Evolutionary conservation across 768 basidiomycete species (phyloP), one percentile per base, ranked within the genome.

Genomic region (Hygrophoropsis aurantiaca): DNA sequence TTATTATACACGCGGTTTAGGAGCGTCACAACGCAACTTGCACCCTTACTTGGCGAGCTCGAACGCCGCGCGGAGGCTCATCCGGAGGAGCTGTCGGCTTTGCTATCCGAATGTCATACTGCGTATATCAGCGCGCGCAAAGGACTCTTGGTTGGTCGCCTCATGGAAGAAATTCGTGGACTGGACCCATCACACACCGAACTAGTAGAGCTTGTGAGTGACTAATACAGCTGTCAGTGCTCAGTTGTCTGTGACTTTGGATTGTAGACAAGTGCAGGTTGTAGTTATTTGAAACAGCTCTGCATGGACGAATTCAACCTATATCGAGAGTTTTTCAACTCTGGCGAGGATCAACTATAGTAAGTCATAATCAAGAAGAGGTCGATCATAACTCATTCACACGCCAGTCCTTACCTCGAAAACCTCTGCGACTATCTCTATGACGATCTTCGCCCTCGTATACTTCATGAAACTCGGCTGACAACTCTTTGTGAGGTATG

Each of bases 371-470:
- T 26, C 77, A 78, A 51, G 38, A 74, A 30, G 7, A 13, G 6
- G 64, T 3, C 19, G 16, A 34, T 33, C 34, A 40, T 39, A 26
- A 7, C 21, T 18, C n/a, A 35, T 43, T 3, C 4, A 41, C n/a
- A 36, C 34, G 24, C n/a, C 46, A 97, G 94, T 59, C 77, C 82
- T 50, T 97, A 92, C 68, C 77, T 99, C 19, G 94, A 97, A 70
- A 85, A 78, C 3, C 77, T 98, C 0, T 97, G 94, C 55, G 95
- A 97, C 67, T 80, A 92, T 56, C 81, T 99, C 26, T 97, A 94
- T 61, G 97, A 98, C 62, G 92, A 94, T 53, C 80, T 99, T 1
- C 87, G 95, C 1, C 97, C 95, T 5, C 84, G 94, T 4, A 97
- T 99, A 52, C 77, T 97, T 2, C 94, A 97, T 57, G 95, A 97